Conservation (phyloP, 768 basidiomycete genomes). For the Tylopilus sp. region DNA sequence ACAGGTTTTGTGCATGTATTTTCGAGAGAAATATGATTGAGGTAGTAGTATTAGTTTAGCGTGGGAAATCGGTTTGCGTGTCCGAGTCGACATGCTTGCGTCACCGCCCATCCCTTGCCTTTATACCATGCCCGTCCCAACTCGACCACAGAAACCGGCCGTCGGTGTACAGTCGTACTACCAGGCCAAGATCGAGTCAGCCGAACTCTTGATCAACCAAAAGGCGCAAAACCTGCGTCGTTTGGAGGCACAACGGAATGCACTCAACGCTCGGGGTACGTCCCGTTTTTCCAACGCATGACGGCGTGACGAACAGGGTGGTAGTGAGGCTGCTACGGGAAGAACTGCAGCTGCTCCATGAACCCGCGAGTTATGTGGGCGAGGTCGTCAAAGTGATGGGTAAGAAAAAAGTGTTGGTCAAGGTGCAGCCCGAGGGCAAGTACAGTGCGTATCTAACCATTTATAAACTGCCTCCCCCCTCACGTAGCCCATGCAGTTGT, state of each 20-base stretch:
- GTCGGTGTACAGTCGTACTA: constrained; percentile 87
- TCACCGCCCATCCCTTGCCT: not conserved
- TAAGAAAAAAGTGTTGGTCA: constrained; percentile 97
- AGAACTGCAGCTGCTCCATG: constrained; percentile 88
- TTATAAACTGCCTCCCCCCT: not conserved
- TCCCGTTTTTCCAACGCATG: not conserved
- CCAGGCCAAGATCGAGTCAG: constrained; percentile 91
- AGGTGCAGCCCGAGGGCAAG: constrained; percentile 98
- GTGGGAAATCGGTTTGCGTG: not conserved
- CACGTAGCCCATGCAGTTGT: constrained; percentile 56
- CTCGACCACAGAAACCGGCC: constrained; percentile 38
- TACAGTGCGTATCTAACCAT: constrained; percentile 65
- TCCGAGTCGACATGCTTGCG: not conserved
- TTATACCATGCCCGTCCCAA: constrained; percentile 37
- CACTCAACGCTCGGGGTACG: constrained; percentile 90
- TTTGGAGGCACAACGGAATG: constrained; percentile 95
- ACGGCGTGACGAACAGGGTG: not conserved
- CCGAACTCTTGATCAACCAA: constrained; percentile 90
- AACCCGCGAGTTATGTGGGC: constrained; percentile 96
- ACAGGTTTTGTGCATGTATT: no score
- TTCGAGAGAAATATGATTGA: no score
- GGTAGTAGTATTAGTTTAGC: not conserved
- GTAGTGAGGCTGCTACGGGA: constrained; percentile 86
- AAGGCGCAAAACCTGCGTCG: constrained; percentile 95
- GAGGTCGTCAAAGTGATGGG: constrained; percentile 99